phyloP scores from a whole-genome alignment of 768 basidiomycete species.

The Lactifluus hygrophoroides region DNA sequence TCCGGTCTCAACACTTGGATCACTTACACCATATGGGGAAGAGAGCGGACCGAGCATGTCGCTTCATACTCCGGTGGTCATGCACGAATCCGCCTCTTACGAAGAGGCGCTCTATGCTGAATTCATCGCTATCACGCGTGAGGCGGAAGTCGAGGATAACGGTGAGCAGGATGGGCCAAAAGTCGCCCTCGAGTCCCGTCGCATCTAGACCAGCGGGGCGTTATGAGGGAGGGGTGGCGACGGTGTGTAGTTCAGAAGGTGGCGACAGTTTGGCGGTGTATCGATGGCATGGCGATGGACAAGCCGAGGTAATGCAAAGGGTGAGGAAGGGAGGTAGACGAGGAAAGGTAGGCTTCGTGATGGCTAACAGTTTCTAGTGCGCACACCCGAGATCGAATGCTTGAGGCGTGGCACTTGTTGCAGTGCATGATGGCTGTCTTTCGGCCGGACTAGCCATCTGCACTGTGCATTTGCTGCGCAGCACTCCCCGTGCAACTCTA shows the following conservation, averaged over 20 bases:
- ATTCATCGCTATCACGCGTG: not conserved
- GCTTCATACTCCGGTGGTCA: not conserved
- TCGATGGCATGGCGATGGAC: not conserved
- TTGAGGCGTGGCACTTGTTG: not conserved
- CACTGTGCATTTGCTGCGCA: not conserved
- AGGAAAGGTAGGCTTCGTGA: not conserved
- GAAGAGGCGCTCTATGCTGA: constrained; percentile 1
- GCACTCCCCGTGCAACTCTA: not conserved
- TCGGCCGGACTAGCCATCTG: constrained; percentile 7
- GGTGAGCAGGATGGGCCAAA: not conserved
- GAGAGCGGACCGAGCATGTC: not conserved
- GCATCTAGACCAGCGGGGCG: not conserved
- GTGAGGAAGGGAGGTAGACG: not conserved
- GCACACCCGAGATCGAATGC: not conserved
- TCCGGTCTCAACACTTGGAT: not conserved
- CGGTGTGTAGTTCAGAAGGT: too few species aligned
- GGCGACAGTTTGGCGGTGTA: not conserved
- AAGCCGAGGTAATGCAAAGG: not conserved
- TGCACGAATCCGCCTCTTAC: constrained; percentile 2
- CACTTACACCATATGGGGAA: not conserved
- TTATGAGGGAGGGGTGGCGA: not conserved
- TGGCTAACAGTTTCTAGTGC: not conserved
- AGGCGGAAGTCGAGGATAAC: not conserved
- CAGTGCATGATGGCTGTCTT: constrained; percentile 3
- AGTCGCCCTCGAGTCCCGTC: not conserved